These are phyloP conservation scores for Ophiostoma montium DNA, from an alignment of 2,329 filamentous ascomycete species.

Conservation along the genomic window DNA sequence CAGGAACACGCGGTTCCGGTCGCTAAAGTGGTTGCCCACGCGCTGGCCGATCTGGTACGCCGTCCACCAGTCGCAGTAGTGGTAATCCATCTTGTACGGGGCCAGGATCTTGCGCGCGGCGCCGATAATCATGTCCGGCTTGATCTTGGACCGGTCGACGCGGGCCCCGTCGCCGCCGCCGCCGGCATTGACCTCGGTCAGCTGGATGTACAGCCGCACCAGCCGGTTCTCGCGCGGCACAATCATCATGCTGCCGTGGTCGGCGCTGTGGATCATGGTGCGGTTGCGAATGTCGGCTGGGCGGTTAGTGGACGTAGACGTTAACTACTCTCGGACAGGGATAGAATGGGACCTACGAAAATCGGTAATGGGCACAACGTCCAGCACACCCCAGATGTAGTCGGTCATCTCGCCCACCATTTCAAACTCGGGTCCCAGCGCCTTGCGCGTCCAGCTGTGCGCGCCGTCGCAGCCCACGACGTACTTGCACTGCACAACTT, in stretches of 20 bases:
- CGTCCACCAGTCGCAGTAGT: conserved; percentile 32
- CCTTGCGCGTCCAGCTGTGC: conserved; percentile 47
- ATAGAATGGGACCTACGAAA: conserved; percentile 22
- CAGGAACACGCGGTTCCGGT: conserved; percentile 40
- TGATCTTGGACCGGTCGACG: conserved; percentile 48
- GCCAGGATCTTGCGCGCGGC: conserved; percentile 49
- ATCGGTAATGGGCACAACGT: conserved; percentile 23
- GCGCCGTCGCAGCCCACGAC: conserved; percentile 57
- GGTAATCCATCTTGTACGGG: conserved; percentile 52
- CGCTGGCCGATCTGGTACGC: conserved; percentile 48
- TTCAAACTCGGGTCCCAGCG: conserved; percentile 30
- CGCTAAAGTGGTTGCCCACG: conserved; percentile 33
- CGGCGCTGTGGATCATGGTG: conserved; percentile 37
- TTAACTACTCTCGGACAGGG: conserved; percentile 7
- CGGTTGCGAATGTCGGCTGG: conserved; percentile 36
- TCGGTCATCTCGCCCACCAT: conserved; percentile 38
- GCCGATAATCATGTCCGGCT: conserved; percentile 45
- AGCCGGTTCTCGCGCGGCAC: conserved; percentile 46
- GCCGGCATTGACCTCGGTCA: conserved; percentile 22
- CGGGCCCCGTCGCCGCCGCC: conserved; percentile 23
- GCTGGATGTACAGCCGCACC: conserved; percentile 43
- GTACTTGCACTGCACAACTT: conserved; percentile 43
- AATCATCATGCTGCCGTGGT: conserved; percentile 39
- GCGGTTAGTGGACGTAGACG: background rate
- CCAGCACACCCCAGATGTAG: conserved; percentile 29